phyloP scores from a whole-genome alignment of 257 asterid species.

The Petunia secreta region DNA sequence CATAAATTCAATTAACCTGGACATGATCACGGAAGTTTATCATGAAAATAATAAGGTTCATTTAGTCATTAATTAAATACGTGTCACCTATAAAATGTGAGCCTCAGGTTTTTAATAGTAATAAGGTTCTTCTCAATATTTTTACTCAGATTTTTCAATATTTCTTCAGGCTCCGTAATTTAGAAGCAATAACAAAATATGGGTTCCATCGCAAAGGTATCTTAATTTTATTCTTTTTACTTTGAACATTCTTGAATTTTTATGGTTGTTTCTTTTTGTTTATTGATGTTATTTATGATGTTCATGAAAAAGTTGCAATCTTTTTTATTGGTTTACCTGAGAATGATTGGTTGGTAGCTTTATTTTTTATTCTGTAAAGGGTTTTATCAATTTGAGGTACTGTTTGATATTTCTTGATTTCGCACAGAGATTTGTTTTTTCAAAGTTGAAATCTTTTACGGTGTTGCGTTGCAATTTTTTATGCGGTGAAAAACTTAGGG shows the following conservation, averaged over 20 bases:
- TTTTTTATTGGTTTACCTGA: not conserved
- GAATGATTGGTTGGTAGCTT: not conserved
- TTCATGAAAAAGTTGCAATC: not conserved
- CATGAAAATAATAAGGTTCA: slow-evolving; percentile 2
- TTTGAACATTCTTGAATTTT: not conserved
- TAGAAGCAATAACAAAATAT: not conserved
- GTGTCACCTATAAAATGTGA: slow-evolving; percentile 3
- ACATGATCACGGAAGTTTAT: not conserved
- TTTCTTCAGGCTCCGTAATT: not conserved
- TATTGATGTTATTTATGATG: not conserved
- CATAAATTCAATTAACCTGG: slow-evolving; percentile 44
- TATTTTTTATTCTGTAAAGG: not conserved
- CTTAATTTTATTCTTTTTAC: not conserved
- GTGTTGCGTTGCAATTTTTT: not conserved
- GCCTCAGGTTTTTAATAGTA: not conserved
- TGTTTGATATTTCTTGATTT: not conserved
- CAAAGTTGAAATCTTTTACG: not conserved
- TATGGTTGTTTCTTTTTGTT: not conserved
- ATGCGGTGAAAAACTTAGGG: not conserved
- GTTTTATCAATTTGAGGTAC: not conserved
- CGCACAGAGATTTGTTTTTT: too few relatives aligned
- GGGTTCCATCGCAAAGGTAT: slow-evolving; percentile 29
- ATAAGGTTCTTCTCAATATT: not conserved
- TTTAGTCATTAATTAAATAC: slow-evolving; percentile 29
- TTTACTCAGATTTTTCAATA: not conserved